Evolutionary conservation across 1,139 yeast genomes (phyloP), one percentile per base, ranked within the genome.

Genomic region (Candida dubliniensis): DNA sequence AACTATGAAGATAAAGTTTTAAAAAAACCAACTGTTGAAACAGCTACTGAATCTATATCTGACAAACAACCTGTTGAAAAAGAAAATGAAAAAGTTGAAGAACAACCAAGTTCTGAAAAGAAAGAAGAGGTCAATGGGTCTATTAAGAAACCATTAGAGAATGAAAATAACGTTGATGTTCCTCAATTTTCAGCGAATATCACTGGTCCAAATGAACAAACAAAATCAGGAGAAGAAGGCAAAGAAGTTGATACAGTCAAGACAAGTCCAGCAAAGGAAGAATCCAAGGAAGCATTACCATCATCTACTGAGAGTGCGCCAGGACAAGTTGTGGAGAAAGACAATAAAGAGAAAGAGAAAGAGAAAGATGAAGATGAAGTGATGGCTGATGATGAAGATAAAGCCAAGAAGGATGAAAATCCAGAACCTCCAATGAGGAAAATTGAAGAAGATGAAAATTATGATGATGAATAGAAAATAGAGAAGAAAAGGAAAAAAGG

Each of bases 391-490:
- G 67, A 61, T 36, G 63, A 61, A 37, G 60, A 66, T 29, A 67
- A 61, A 35, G 63, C 61, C 36, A 48, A 54, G 46, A 46, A 60
- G 43, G 49, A 51, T 43, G 57, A 59, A 45, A 67, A 69, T 4
- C 69, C 71, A 11, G 93, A 84, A 53, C 82, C 85, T 27, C 89
- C 87, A 18, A 81, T 85, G 60, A 76, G 95, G 57, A 77, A 82
- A 53, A 82, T 87, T 24, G 91, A 84, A 42, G 96, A 87, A 57
- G 96, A 87, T 59, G 91, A 85, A 58, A 79, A 87, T 59, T 87
- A 87, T 60, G 96, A 87, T 60, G 95, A 85, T 47, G 89, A 79
- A 33, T 77, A 68, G 41, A 31, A n/a, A n/a, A n/a, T n/a, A n/a
- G n/a, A n/a, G n/a, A n/a, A n/a, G n/a, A n/a, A n/a, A n/a, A n/a